Base-by-base conservation (phyloP, 1,284 basidiomycete species). In the Sanghuangporus baumii region DNA sequence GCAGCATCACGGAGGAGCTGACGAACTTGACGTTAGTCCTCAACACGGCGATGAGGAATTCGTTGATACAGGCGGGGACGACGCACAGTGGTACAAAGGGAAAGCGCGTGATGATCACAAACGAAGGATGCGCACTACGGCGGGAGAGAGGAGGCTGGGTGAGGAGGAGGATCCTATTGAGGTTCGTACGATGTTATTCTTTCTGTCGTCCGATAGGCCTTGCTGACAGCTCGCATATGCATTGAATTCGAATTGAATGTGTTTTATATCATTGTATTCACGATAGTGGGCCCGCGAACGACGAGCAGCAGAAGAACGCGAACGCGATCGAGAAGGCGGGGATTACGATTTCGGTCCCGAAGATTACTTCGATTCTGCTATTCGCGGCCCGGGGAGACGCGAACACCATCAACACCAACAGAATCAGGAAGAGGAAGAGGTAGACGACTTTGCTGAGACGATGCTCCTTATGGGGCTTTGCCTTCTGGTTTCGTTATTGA, bases 241-340 rank as follows among this genome's bases (percentile, higher is more conserved):
- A 3, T 31, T 31, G 40, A n/a, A 11, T n/a, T 12, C 40, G 3
- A 11, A 11, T 41, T 11, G 6, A 43, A 23, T 56, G 16, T 36
- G 31, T 16, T 0, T 37, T 52, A 58, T 51, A 12, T 66, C 23
- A 69, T 59, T 59, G n/a, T 12, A 6, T 46, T n/a, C 16, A 2
- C 5, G 20, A n/a, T 71, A 91, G 85, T 93, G 89, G 88, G 91
- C 90, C 23, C 78, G 87, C 59, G 85, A 90, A 20, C 82, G 87
- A 55, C 79, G 87, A 66, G 82, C 84, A 57, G 85, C 85, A 6
- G 90, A 91, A 67, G 79, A 81, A 46, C 43, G 43, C 20, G 43
- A 46, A 7, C 43, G 43, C 65, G 90, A 90, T 36, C 79, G 84
- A 20, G 88, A 91, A 46, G 76, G 78, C 55, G 91, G 43, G 16